Evolutionary conservation across 2,329 filamentous ascomycete species (phyloP).

Genomic region (Metarhizium album): DNA sequence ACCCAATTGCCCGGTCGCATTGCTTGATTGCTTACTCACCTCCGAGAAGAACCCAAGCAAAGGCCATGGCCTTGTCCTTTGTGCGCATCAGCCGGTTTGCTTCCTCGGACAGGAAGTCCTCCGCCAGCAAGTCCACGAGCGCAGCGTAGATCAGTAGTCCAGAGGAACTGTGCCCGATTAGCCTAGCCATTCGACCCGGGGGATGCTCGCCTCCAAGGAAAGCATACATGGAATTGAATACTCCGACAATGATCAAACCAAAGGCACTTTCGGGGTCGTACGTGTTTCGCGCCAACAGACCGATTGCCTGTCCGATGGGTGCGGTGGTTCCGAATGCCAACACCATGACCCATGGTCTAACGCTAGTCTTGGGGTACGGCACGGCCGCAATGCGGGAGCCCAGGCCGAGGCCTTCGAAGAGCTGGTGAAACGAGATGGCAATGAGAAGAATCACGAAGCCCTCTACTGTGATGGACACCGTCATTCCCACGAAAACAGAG

Average conservation of each 20-base stretch:
- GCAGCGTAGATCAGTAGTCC: constrained; percentile 52
- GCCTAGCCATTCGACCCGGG: not conserved
- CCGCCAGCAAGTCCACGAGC: constrained; percentile 51
- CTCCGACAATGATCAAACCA: constrained; percentile 51
- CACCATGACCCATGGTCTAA: constrained; percentile 50
- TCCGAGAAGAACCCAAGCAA: constrained; percentile 39
- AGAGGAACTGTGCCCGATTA: constrained; percentile 33
- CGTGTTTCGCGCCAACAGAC: constrained; percentile 41
- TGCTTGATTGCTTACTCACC: constrained; percentile 23
- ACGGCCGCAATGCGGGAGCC: constrained; percentile 61
- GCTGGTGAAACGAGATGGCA: constrained; percentile 63
- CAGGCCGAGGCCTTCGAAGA: constrained; percentile 58
- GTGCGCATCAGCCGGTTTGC: constrained; percentile 36
- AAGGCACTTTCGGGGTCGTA: constrained; percentile 55
- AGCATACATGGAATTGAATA: constrained; percentile 53
- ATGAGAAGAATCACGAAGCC: constrained; percentile 56
- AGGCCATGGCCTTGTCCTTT: constrained; percentile 42
- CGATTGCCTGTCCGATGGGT: constrained; percentile 55
- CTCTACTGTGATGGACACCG: constrained; percentile 56
- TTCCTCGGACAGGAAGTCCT: constrained; percentile 54
- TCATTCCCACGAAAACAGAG: constrained; percentile 66
- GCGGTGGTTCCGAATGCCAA: constrained; percentile 53
- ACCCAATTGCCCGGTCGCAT: not conserved
- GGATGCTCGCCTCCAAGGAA: not conserved
- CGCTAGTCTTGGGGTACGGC: constrained; percentile 43